Evolutionary conservation across 371 early-diverging fungal genomes (phyloP).

Genomic region (Mycotypha africana): DNA sequence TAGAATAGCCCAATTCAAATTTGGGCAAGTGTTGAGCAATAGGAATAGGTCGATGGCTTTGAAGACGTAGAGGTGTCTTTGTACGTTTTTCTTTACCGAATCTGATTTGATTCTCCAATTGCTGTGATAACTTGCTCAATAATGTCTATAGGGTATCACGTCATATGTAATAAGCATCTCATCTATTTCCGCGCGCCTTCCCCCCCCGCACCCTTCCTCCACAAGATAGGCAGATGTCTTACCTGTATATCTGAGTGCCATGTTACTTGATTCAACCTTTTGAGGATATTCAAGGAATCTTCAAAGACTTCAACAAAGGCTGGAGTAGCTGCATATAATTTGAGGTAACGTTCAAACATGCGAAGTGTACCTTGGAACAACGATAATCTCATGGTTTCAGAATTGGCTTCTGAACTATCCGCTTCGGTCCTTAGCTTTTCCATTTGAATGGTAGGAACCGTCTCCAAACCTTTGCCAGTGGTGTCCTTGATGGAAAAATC

Average conservation of each 20-base stretch:
- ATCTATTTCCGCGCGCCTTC: not conserved
- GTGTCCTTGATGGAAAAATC: conserved; percentile 34
- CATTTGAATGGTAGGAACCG: conserved; percentile 11
- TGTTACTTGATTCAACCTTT: conserved; percentile 8
- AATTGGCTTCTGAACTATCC: conserved; percentile 5
- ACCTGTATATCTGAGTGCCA: conserved; percentile 38
- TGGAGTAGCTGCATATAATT: conserved; percentile 51
- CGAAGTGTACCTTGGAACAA: conserved; percentile 38
- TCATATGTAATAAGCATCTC: not conserved
- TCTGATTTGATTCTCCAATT: conserved; percentile 47
- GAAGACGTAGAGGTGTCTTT: conserved; percentile 73
- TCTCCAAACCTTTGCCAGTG: conserved; percentile 14
- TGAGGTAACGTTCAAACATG: conserved; percentile 44
- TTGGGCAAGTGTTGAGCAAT: conserved; percentile 86
- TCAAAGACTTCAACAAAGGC: conserved; percentile 61
- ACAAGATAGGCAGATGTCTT: conserved; percentile 3
- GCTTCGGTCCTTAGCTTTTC: conserved; percentile 21
- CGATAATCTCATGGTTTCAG: conserved; percentile 16
- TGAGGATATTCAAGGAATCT: conserved; percentile 34
- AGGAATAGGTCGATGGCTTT: conserved; percentile 83
- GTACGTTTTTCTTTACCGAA: conserved; percentile 53
- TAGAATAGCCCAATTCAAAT: conserved; percentile 78
- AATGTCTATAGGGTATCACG: not conserved
- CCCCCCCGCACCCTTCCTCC: too few relatives aligned
- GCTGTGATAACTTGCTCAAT: conserved; percentile 23